Evolutionary conservation across 73 alveolate genomes (phyloP).

Genomic region (Paramecium biaurelia): DNA sequence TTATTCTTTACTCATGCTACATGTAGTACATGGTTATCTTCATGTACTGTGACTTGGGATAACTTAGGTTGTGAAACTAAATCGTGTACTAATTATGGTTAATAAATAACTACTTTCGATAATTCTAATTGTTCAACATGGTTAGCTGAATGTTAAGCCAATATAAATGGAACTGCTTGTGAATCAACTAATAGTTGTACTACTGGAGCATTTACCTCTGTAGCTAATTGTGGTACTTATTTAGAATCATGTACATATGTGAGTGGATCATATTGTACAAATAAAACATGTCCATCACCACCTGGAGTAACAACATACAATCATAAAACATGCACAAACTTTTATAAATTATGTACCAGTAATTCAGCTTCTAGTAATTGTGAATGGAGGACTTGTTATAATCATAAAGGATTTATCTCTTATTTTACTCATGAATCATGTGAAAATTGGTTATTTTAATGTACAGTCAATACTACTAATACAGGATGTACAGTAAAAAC

Average conservation of each 20-base stretch:
- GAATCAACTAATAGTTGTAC: neutral
- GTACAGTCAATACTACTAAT: neutral
- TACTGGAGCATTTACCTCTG: neutral
- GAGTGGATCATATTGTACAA: neutral
- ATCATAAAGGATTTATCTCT: neutral
- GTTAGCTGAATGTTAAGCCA: neutral
- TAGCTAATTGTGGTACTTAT: neutral
- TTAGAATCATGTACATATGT: neutral
- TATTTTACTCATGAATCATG: neutral
- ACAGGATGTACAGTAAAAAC: neutral
- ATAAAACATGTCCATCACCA: neutral
- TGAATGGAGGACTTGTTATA: constrained; percentile 3
- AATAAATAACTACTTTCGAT: neutral
- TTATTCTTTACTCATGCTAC: neutral
- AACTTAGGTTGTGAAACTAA: neutral
- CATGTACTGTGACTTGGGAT: constrained; percentile 22
- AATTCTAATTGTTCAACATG: neutral
- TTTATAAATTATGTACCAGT: neutral
- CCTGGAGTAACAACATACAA: neutral
- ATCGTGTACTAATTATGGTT: neutral
- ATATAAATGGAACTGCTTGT: neutral
- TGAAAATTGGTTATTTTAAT: neutral
- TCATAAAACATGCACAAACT: neutral
- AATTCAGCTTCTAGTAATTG: neutral
- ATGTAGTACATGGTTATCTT: neutral